phyloP scores from a whole-genome alignment of 345 rosid genomes.

The Stellera chamaejasme region DNA sequence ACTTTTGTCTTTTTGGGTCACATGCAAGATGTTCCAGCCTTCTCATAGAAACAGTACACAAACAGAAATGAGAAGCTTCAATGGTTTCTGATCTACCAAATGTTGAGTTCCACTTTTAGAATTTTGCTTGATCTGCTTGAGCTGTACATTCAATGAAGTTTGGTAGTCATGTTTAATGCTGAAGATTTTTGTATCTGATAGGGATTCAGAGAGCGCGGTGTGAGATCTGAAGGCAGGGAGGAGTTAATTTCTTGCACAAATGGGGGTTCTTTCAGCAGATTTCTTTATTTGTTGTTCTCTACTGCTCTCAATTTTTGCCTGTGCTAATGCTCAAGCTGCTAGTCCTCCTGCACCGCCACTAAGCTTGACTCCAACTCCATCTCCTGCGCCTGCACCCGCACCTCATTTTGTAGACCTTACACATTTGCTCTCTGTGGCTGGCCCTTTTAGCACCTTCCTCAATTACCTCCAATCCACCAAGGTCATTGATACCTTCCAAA shows the following conservation, averaged over 20 bases:
- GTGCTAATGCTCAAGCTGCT: slow-evolving; percentile 39
- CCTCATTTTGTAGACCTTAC: slow-evolving; percentile 69
- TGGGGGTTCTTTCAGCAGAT: slow-evolving; percentile 32
- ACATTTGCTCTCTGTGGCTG: slow-evolving; percentile 66
- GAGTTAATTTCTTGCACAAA: slow-evolving; percentile 14
- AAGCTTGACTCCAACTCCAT: slow-evolving; percentile 29
- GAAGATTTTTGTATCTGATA: slow-evolving; percentile 16
- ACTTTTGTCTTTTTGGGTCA: too few relatives aligned
- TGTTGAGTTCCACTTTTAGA: neutral
- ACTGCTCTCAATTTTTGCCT: slow-evolving; percentile 27
- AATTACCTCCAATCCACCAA: slow-evolving; percentile 56
- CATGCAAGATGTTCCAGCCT: slow-evolving; percentile 2
- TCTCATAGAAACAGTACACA: neutral
- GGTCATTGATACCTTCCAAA: slow-evolving; percentile 78
- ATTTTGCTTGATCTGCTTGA: neutral
- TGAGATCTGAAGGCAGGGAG: slow-evolving; percentile 2
- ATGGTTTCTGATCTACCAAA: slow-evolving; percentile 1
- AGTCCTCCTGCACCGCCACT: slow-evolving; percentile 59
- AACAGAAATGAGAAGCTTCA: neutral
- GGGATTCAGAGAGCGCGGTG: slow-evolving; percentile 25
- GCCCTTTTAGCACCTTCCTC: slow-evolving; percentile 77
- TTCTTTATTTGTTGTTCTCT: slow-evolving; percentile 20
- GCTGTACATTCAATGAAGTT: neutral
- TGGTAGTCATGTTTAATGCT: neutral
- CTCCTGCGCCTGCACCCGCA: slow-evolving; percentile 75